These are phyloP conservation scores for Zygoascus tannicola DNA, from an alignment of 805 yeast genomes.

Conservation along the genomic window DNA sequence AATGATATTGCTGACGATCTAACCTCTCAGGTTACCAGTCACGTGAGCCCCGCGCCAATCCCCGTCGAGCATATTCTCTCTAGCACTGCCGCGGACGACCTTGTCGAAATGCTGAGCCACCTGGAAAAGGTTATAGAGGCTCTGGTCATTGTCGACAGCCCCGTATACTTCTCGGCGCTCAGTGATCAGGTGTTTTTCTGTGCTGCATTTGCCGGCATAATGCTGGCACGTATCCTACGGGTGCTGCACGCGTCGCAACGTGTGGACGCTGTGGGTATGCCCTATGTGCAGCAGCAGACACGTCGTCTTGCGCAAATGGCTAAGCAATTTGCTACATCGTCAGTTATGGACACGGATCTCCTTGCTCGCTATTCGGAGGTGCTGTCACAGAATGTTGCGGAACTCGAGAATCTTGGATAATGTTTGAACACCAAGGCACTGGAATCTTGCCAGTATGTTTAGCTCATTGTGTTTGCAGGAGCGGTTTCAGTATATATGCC, in stretches of 20 bases:
- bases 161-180: conserved; percentile 56
- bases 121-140: conserved; percentile 36
- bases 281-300: neutral
- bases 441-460: too few relatives aligned
- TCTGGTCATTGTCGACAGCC: conserved; percentile 35
- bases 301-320: neutral
- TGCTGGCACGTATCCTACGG: conserved; percentile 11
- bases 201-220: conserved; percentile 21
- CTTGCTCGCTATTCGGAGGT: neutral
- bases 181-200: conserved; percentile 58
- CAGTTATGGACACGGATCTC: conserved; percentile 1
- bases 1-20: neutral
- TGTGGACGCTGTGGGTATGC: neutral
- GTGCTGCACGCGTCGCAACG: neutral
- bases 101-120: conserved; percentile 34
- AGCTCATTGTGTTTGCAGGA: too few relatives aligned
- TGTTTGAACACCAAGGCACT: too few relatives aligned
- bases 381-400: neutral
- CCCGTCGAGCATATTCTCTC: neutral
- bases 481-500: too few relatives aligned
- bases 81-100: neutral
- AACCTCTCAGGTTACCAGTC: conserved; percentile 8
- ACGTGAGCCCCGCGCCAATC: conserved; percentile 12
- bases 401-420: too few relatives aligned
- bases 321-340: neutral